Percentiles rank a stretch among this genome's conserved stretches.
Evolutionary conservation across 1,284 basidiomycete species (phyloP).

Genomic region (Ceratobasidium sp.): DNA sequence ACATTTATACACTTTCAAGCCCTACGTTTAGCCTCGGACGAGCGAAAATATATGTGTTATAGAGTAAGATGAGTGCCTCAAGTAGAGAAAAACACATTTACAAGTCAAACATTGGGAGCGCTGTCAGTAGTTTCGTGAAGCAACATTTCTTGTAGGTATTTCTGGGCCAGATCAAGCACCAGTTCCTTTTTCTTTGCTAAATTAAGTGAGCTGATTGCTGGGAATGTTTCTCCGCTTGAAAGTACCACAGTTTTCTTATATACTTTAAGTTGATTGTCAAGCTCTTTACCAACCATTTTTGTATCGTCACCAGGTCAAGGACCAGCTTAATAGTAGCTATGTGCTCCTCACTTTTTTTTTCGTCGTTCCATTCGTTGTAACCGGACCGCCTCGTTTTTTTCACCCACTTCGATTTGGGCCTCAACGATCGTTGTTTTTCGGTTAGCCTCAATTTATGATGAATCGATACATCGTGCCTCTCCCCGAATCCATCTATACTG

Average conservation of each 20-base stretch:
- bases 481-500: slow-evolving; percentile 6
- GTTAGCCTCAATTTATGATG: slow-evolving; percentile 10
- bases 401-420: neutral
- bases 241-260: neutral
- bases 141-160: slow-evolving; percentile 10
- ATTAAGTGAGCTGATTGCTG: slow-evolving; percentile 7
- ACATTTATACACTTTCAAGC: neutral
- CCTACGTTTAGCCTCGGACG: neutral
- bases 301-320: neutral
- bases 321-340: slow-evolving; percentile 8
- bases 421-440: slow-evolving; percentile 3
- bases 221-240: slow-evolving; percentile 3
- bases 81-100: neutral
- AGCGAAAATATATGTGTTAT: neutral
- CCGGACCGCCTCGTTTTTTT: slow-evolving; percentile 1
- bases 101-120: neutral
- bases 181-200: slow-evolving; percentile 2
- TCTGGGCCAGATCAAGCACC: slow-evolving; percentile 3
- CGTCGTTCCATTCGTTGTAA: slow-evolving; percentile 6
- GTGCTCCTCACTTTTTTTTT: slow-evolving; percentile 4
- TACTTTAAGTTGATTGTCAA: slow-evolving; percentile 10
- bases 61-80: neutral
- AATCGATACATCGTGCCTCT: slow-evolving; percentile 14
- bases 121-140: neutral
- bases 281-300: slow-evolving; percentile 12